Base-by-base conservation (phyloP, 2,329 filamentous ascomycete species). In the Clonostachys chloroleuca region DNA sequence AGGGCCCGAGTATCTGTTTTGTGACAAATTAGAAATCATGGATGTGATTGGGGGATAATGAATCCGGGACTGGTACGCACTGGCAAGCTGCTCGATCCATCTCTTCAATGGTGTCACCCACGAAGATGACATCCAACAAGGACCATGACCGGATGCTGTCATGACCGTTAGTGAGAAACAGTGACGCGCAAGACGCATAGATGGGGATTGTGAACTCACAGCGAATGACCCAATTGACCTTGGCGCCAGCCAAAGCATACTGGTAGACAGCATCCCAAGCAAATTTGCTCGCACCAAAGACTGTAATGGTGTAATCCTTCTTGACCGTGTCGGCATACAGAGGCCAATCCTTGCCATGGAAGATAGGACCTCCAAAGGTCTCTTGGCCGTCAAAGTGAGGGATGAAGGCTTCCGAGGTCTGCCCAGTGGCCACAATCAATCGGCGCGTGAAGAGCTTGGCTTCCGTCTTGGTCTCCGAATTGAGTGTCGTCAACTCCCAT, bases 41-140 rank as follows among this genome's bases (percentile, higher is more conserved):
- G 5, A 7, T 1, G 24, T 30, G 24, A 30, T 4, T 30, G 6
- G 24, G 24, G 8, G 24, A 10, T 10, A 5, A 30, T 30, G 24
- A 30, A 7, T 18, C 40, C 17, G 17, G 13, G 40, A 20, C 5
- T 12, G 12, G 24, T 40, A 18, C 14, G 12, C 42, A 77, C 56
- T 20, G 52, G 56, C 0, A 61, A 87, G 66, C 52, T 81, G 77
- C 56, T 87, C 83, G 0, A 86, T 64, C 63, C 75, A 76, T 42
- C 71, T 73, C 59, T 80, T 81, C 40, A 84, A 58, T 0, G 81
- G 81, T 1, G 82, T 85, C 14, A 86, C 80, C 47, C 78, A 78
- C 1, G 73, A 61, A 1, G 77, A 75, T 2, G 75, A 64, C 54
- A 84, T 69, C 67, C 66, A 84, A 0, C 72, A 67, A 0, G 81